Evolutionary conservation across 2,329 filamentous ascomycete species (phyloP), one percentile per base, ranked within the genome.

Genomic region (Diplodia intermedia): DNA sequence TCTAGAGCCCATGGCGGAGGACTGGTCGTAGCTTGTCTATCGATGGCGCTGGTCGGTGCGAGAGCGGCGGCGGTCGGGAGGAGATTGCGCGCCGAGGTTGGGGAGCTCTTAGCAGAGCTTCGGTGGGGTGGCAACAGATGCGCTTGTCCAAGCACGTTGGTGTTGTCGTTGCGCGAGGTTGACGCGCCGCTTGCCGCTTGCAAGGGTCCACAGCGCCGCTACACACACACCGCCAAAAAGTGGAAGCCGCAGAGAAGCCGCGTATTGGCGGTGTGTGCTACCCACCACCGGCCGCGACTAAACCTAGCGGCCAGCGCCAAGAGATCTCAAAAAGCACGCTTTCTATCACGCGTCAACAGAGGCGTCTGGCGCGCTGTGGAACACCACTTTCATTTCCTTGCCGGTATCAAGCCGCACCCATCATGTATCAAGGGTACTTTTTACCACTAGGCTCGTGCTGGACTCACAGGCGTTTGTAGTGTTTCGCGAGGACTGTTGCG

Each of bases 1-100:
- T 70, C 86, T 85, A 77, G 91, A 90, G 72, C 86, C 84, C 60
- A 63, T 63, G 60, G 47, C 38, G 29, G 60, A 14, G 20, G 60
- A 31, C n/a, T 11, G 47, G 29, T 52, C 15, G 47, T 38, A 63
- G 60, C 60, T 63, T 52, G 47, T 52, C 43, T 52, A 38, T n/a
- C 38, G 47, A 53, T 12, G 20, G n/a, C 31, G 31, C 60, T 63
- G 60, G 29, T 63, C 31, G 60, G 38, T 52, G 60, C 31, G 36
- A 63, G 60, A 47, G 60, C 60, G 47, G 60, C 40, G n/a, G 60
- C n/a, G n/a, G 60, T 52, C 12, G 43, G 40, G n/a, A 26, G n/a
- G 20, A 12, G 47, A n/a, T 23, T 63, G 60, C 29, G 60, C 60
- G 43, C 43, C 47, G 60, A 52, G 12, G n/a, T 15, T 26, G 60